These are phyloP conservation scores for Erythrophleum ivorense DNA, from an alignment of 331 rosid genomes.

Conservation along the genomic window DNA sequence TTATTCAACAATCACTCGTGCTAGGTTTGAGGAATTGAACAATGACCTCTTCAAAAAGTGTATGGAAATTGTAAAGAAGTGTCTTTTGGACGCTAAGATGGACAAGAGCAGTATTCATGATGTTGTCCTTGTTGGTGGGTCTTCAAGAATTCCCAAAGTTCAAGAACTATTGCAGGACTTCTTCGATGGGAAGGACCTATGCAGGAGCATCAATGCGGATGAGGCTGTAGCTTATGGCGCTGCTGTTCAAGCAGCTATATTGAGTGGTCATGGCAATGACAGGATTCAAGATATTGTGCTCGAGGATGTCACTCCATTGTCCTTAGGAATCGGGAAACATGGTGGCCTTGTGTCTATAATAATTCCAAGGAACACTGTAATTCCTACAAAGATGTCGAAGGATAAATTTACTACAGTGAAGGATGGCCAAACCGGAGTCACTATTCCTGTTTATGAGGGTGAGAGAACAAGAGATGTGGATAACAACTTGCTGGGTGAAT, in stretches of 20 bases:
- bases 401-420: rapidly evolving
- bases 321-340: rapidly evolving
- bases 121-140: constrained; percentile 3
- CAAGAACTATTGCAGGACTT: background rate
- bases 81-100: background rate
- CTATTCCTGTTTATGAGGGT: background rate
- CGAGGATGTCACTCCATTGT: background rate
- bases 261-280: background rate
- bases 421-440: background rate
- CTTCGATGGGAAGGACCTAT: background rate
- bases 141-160: background rate
- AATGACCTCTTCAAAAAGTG: background rate
- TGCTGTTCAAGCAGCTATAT: background rate
- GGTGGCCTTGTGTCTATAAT: background rate
- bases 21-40: constrained; percentile 2
- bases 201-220: background rate
- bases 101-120: background rate
- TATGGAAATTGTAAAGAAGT: background rate
- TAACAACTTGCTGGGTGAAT: background rate
- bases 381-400: background rate
- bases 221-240: background rate
- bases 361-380: background rate
- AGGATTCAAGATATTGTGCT: background rate
- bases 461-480: background rate
- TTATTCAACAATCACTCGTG: background rate